Percentiles rank a stretch among this genome's conserved stretches.
These are phyloP conservation scores for Kuraishia hungarica DNA, from an alignment of 805 yeast species.

Conservation along the genomic window DNA sequence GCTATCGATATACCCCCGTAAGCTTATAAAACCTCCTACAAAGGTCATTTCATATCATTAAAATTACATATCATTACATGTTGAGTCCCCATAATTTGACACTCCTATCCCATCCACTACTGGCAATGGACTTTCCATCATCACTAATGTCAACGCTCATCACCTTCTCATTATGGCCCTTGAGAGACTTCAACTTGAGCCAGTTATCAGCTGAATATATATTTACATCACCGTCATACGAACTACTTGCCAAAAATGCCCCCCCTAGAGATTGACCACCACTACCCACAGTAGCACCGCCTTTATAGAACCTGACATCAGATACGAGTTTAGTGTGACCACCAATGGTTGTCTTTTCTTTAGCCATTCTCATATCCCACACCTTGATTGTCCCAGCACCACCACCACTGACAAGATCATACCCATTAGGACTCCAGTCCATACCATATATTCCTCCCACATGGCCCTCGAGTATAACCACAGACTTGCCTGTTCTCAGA, in stretches of 20 bases:
- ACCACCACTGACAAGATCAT: conserved; percentile 71
- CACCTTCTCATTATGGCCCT: conserved; percentile 59
- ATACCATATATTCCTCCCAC: conserved; percentile 59
- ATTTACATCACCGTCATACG: conserved; percentile 65
- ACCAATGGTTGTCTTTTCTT: conserved; percentile 38
- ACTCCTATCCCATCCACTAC: conserved; percentile 82
- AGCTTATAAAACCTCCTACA: too few species aligned
- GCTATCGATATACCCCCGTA: too few species aligned
- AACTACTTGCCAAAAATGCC: conserved; percentile 44
- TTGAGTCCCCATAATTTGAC: conserved; percentile 35
- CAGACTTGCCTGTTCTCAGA: conserved; percentile 62
- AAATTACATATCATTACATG: not conserved
- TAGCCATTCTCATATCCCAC: conserved; percentile 69
- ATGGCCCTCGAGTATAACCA: conserved; percentile 58
- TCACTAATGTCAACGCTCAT: conserved; percentile 55
- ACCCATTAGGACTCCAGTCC: conserved; percentile 74
- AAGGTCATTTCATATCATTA: not conserved
- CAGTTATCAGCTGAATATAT: conserved; percentile 67
- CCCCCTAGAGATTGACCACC: conserved; percentile 28
- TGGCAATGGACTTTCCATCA: conserved; percentile 35
- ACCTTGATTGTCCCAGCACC: conserved; percentile 73
- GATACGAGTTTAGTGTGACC: conserved; percentile 73
- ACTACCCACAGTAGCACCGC: conserved; percentile 14
- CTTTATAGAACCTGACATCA: conserved; percentile 43
- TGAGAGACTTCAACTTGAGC: conserved; percentile 42